These are phyloP conservation scores for Lepiota subincarnata DNA, from an alignment of 768 basidiomycete species.

Conservation along the genomic window DNA sequence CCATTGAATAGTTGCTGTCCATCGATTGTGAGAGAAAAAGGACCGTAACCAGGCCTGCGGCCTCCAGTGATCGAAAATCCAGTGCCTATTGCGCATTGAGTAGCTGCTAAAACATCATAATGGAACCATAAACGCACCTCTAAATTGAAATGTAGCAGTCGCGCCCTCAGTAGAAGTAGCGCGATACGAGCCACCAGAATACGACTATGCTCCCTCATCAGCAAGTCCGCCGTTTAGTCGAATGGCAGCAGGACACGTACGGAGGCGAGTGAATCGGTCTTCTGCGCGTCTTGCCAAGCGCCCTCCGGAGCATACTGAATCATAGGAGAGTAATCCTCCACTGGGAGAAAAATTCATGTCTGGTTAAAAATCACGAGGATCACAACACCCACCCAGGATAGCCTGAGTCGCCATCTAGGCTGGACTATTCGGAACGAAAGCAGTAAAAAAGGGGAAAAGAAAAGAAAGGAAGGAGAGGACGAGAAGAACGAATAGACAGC, in stretches of 20 bases:
- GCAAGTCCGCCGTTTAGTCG: background rate
- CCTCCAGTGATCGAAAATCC: constrained; percentile 52
- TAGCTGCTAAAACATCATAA: background rate
- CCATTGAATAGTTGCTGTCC: constrained; percentile 27
- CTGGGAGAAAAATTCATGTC: constrained; percentile 25
- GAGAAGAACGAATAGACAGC: constrained; percentile 16
- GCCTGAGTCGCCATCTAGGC: constrained; percentile 49
- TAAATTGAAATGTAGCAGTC: constrained; percentile 45
- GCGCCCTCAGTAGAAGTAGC: constrained; percentile 40
- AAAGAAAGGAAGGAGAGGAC: constrained; percentile 17
- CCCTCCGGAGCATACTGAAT: constrained; percentile 45
- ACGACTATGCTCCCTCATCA: constrained; percentile 27
- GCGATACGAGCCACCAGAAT: constrained; percentile 43
- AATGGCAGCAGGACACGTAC: constrained; percentile 22
- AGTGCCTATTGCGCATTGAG: constrained; percentile 32
- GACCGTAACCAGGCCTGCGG: constrained; percentile 41
- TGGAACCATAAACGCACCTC: constrained; percentile 29
- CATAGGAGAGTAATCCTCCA: constrained; percentile 55
- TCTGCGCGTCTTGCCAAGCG: constrained; percentile 46
- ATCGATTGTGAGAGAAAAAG: constrained; percentile 42
- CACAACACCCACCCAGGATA: constrained; percentile 30
- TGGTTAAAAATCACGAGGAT: background rate
- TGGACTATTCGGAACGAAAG: constrained; percentile 16
- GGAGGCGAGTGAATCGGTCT: constrained; percentile 33
- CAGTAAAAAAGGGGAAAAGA: constrained; percentile 17